Percentiles rank a stretch among this genome's conserved stretches.
Evolutionary conservation across 371 early-diverging fungal genomes (phyloP).

Genomic region (Mucor circinelloides): DNA sequence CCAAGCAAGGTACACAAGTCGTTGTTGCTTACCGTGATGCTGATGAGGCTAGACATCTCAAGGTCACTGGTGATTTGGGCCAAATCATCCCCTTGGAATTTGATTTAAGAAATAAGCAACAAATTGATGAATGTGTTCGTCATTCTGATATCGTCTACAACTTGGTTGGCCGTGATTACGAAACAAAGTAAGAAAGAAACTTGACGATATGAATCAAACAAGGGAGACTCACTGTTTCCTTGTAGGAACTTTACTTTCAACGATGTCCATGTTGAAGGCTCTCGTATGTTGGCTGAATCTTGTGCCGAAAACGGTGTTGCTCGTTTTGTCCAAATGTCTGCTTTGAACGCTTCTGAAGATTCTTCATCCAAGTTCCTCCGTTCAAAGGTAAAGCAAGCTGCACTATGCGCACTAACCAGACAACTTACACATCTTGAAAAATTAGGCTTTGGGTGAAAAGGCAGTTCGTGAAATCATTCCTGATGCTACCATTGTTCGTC

Average conservation of each 20-base stretch:
- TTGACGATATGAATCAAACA: not conserved
- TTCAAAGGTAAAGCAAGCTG: conserved; percentile 70
- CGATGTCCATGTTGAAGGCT: conserved; percentile 84
- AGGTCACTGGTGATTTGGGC: conserved; percentile 93
- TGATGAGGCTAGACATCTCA: conserved; percentile 86
- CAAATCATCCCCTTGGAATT: conserved; percentile 92
- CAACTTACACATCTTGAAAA: not conserved
- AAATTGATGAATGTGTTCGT: conserved; percentile 81
- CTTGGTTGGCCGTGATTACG: conserved; percentile 90
- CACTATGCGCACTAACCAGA: not conserved
- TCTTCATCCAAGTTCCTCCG: conserved; percentile 80
- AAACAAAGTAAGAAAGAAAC: conserved; percentile 74
- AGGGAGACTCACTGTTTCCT: not conserved
- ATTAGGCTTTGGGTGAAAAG: conserved; percentile 86
- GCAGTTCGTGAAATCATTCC: conserved; percentile 88
- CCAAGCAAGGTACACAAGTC: conserved; percentile 83
- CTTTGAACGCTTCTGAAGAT: conserved; percentile 79
- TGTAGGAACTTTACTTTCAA: conserved; percentile 87
- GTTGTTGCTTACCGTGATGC: conserved; percentile 92
- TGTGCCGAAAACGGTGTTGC: conserved; percentile 84
- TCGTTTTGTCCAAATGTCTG: conserved; percentile 89
- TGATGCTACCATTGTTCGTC: conserved; percentile 92
- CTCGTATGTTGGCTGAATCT: conserved; percentile 81
- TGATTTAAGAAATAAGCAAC: conserved; percentile 85
- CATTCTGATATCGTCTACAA: conserved; percentile 96